Conservation (phyloP, 2,329 filamentous ascomycete genomes). For the Penicillium sp. region DNA sequence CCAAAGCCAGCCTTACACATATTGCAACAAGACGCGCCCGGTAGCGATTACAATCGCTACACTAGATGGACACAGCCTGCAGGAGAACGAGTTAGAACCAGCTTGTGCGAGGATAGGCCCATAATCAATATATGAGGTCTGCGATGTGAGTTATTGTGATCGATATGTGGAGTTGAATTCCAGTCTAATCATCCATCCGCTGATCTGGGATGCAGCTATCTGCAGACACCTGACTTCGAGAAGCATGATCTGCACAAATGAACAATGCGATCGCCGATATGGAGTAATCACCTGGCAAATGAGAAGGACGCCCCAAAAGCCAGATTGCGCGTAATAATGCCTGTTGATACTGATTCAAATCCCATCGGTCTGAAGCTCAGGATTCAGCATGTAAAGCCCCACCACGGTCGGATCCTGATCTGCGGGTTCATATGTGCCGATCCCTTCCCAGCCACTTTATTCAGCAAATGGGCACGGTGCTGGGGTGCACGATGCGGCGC, state of each 20-base stretch:
- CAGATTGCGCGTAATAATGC: slow-evolving; percentile 1
- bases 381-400: slow-evolving; percentile 19
- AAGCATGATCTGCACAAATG: slow-evolving; percentile 8
- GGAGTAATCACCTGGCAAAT: slow-evolving; percentile 14
- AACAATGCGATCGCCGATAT: slow-evolving; percentile 5
- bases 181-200: slow-evolving; percentile 10
- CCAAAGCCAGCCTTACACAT: slow-evolving; percentile 7
- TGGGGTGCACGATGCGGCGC: slow-evolving; percentile 16
- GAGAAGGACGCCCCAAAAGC: not conserved
- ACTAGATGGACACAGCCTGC: slow-evolving; percentile 7
- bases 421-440: slow-evolving; percentile 19
- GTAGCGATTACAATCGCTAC: not conserved
- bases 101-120: slow-evolving; percentile 10
- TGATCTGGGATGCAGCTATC: slow-evolving; percentile 20
- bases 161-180: slow-evolving; percentile 4
- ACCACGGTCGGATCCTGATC: slow-evolving; percentile 10
- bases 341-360: slow-evolving; percentile 16
- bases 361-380: slow-evolving; percentile 17
- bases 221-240: slow-evolving; percentile 5
- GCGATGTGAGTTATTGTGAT: slow-evolving; percentile 3
- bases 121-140: slow-evolving; percentile 8
- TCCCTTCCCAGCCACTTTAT: slow-evolving; percentile 22
- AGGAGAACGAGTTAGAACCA: slow-evolving; percentile 13
- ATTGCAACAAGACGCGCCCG: not conserved
- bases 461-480: slow-evolving; percentile 14